Evolutionary conservation across 805 yeast genomes (phyloP), one percentile per base, ranked within the genome.

Genomic region (Suhomyces canberraensis): DNA sequence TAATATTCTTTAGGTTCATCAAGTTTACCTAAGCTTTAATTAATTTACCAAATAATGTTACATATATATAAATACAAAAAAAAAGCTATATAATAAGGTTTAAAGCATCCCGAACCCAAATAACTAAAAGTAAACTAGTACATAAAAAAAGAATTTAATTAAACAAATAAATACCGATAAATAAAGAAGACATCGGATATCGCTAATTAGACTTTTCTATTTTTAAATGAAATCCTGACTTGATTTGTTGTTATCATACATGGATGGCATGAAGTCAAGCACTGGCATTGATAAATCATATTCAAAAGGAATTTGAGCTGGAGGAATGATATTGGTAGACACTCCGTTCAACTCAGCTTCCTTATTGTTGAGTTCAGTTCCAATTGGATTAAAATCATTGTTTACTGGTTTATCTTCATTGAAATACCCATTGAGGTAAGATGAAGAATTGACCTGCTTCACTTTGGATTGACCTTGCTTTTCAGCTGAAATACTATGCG

Each of bases 221-320:
- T n/a, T 9, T 20, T 20, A 20, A 7, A 20, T 9, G 11, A 32
- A 19, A 14, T 21, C 30, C 25, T 25, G 25, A n/a, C 20, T 31
- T 8, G 35, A 16, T 14, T 21, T 31, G 14, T 27, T 25, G n/a
- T 19, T 29, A n/a, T 32, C 35, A 7, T 13, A 27, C 25, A 29
- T 16, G 25, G 32, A 13, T 3, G 44, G 41, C 22, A 41, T 18
- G 20, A 36, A 37, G 14, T 41, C 45, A 31, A 19, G 36, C 30
- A 44, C 29, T 4, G 43, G 44, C 15, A 44, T 28, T 8, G 39
- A 38, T 9, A 44, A 11, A 11, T 41, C 47, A 27, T 38, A 44
- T 13, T 39, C 47, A 26, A 39, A 31, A 3, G 39, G 36, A 26
- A 37, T 16, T 17, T 38, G 37, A 17, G 38, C 16, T 8, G 48